phyloP scores from a whole-genome alignment of 257 asterid species.

The Solanum rostratum region DNA sequence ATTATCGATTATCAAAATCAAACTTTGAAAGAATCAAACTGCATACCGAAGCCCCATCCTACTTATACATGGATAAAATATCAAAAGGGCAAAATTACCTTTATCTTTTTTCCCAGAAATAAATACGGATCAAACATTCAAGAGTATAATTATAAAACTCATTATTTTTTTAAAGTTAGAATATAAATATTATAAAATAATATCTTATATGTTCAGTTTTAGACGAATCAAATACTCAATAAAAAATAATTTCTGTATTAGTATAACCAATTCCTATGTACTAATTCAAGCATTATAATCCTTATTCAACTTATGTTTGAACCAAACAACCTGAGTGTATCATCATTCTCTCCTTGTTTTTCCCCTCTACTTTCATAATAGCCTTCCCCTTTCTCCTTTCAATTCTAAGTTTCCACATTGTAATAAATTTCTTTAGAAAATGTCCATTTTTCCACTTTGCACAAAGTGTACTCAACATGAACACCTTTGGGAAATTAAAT shows the following conservation, averaged over 20 bases:
- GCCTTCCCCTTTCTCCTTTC: neutral
- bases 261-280: neutral
- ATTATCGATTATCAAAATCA: no score
- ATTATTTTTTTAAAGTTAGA: neutral
- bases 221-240: neutral
- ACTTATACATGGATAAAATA: no score
- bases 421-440: neutral
- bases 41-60: no score
- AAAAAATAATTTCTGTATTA: neutral
- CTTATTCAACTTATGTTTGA: neutral
- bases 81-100: no score
- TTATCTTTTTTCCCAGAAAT: no score
- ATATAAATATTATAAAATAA: neutral
- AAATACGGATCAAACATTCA: no score
- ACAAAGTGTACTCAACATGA: neutral
- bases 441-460: neutral
- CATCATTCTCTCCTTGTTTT: neutral
- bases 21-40: no score
- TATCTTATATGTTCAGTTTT: neutral
- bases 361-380: no score
- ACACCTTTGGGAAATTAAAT: neutral
- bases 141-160: no score
- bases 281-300: neutral
- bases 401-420: neutral
- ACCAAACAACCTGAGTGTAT: neutral